Evolutionary conservation across 805 yeast species (phyloP).

Genomic region (Babjeviella inositovora): DNA sequence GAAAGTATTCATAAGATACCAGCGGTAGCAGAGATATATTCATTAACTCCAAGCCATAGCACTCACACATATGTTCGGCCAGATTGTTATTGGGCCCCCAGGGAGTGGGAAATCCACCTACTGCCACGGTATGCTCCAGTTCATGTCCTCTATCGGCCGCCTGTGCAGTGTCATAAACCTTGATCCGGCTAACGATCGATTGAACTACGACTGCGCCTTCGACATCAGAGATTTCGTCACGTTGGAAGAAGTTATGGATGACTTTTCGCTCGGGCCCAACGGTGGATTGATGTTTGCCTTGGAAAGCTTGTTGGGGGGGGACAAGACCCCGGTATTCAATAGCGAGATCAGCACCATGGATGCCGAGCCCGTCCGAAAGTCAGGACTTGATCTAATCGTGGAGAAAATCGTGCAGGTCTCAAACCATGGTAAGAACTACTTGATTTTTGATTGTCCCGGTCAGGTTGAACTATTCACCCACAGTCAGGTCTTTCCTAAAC

Average conservation of each 20-base stretch:
- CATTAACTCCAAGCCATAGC: too few species aligned
- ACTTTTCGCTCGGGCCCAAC: constrained; percentile 61
- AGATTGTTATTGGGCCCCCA: constrained; percentile 94
- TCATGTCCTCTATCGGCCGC: constrained; percentile 87
- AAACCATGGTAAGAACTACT: constrained; percentile 38
- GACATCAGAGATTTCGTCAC: constrained; percentile 70
- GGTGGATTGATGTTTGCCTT: constrained; percentile 88
- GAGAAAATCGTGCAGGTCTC: constrained; percentile 40
- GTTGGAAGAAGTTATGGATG: constrained; percentile 65
- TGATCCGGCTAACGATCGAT: constrained; percentile 79
- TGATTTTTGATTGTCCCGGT: constrained; percentile 87
- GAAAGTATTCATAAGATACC: too few species aligned
- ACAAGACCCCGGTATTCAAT: constrained; percentile 32
- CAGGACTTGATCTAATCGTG: constrained; percentile 33
- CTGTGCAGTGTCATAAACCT: constrained; percentile 72
- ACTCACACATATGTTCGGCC: too few species aligned
- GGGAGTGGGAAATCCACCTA: constrained; percentile 96
- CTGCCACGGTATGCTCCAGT: constrained; percentile 85
- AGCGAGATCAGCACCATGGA: constrained; percentile 10
- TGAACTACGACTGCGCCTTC: constrained; percentile 56
- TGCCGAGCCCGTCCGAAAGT: too few species aligned
- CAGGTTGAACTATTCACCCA: constrained; percentile 93
- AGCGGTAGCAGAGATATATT: too few species aligned
- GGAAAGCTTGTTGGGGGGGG: constrained; percentile 33
- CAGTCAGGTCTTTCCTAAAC: constrained; percentile 53